Base-by-base conservation (phyloP, 2,329 filamentous ascomycete species). In the Paracoccidioides lutzii region DNA sequence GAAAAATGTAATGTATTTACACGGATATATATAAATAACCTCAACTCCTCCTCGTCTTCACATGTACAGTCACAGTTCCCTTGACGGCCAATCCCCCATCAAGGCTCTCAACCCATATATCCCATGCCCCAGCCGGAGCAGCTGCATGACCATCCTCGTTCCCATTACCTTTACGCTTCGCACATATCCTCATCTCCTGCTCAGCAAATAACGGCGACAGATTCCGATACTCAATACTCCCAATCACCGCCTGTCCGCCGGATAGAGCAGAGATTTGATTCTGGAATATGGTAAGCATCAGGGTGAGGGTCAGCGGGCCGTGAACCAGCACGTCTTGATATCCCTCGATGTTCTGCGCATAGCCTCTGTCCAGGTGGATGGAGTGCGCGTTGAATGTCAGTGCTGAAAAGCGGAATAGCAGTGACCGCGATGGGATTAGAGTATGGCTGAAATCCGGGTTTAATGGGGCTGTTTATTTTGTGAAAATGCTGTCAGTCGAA, bases 371-470 rank as follows among this genome's bases (percentile, higher is more conserved):
- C 28, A 95, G 77, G 71, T 98, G 93, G 62, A 98, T 96, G 14
- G 80, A 77, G 71, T 98, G 93, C 1, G 89, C 88, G 70, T 98
- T 98, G 75, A 89, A 90, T 2, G 87, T 91, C 38, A 98, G 80
- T 0, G 90, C 90, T 22, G 87, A 93, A 75, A 91, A 97, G 57
- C 90, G 83, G 73, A 95, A 95, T 54, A 98, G 81, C 4, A 96
- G 79, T 4, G 79, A 75, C 2, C 80, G 76, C 2, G 84, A 83
- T 0, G 90, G 88, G 0, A 73, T 79, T 30, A 95, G 72, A 0
- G 74, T 72, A 62, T 86, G 76, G 15, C 72, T 74, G 62, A 82
- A 81, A 49, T 79, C 74, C 0, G 82, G 75, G n/a, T 70, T 57
- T 2, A 71, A 64, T 22, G 76, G 76, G 12, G 78, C 78, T 77